A percentile compares a stretch with the other conserved stretches of the same genome.
Evolutionary conservation across 106 monocot genomes (phyloP).

Genomic region (Alisma plantagoaquatica): DNA sequence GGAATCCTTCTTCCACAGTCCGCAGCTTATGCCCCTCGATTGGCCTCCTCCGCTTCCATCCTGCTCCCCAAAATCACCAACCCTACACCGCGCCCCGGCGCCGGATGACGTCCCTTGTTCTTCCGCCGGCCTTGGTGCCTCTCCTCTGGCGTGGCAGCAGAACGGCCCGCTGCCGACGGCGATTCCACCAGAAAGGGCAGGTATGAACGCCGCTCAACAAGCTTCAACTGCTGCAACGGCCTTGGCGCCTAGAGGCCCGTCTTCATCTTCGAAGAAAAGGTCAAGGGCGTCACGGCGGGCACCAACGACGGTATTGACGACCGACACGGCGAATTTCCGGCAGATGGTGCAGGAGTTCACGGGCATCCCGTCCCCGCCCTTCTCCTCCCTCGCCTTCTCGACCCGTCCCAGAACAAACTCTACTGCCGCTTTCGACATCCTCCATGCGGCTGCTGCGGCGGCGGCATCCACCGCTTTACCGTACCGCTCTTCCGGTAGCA

Average conservation of each 20-base stretch:
- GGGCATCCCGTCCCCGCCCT: constrained; percentile 59
- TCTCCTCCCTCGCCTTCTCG: constrained; percentile 27
- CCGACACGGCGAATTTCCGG: constrained; percentile 85
- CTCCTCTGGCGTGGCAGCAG: constrained; percentile 4
- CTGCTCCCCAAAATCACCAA: background rate
- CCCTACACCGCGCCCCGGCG: background rate
- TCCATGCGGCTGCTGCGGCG: constrained; percentile 6
- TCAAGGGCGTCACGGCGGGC: constrained; percentile 59
- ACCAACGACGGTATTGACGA: constrained; percentile 73
- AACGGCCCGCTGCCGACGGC: too few species aligned
- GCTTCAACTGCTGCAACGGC: background rate
- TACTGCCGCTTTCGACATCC: too few species aligned
- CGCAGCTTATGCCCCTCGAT: background rate
- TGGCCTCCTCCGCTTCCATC: background rate
- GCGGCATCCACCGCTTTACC: background rate
- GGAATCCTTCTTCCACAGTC: constrained; percentile 1
- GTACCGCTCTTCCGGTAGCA: background rate
- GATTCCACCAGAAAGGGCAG: too few species aligned
- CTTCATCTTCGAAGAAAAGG: constrained; percentile 47
- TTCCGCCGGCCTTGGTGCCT: background rate
- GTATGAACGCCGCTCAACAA: too few species aligned
- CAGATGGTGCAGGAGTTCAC: constrained; percentile 97
- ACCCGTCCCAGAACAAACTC: too few species aligned
- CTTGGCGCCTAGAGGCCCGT: background rate
- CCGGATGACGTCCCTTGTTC: background rate